Base-by-base conservation (phyloP, 1,284 basidiomycete species). In the Chondrostereum purpureum region DNA sequence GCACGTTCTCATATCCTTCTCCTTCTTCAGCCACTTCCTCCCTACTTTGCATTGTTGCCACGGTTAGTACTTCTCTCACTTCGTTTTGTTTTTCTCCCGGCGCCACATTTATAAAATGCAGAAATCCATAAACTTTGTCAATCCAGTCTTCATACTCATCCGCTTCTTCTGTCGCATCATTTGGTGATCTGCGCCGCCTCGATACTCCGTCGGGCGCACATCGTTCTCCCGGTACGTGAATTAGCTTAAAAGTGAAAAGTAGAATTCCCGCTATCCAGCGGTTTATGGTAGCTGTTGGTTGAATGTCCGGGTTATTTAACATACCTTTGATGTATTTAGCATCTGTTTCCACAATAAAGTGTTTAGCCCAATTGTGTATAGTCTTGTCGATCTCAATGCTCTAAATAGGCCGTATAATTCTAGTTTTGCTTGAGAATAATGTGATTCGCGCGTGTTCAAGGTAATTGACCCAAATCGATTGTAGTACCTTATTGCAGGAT, bases 341-440 rank as follows among this genome's bases (percentile, higher is more conserved):
- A 42, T 69, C 64, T 13, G 60, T 54, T n/a, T 68, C 62, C 0
- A 69, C 41, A 1, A 49, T 22, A 47, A 69, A 63, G 34, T 57
- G 54, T 1, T 62, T 44, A 10, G 62, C 63, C 58, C 55, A 42
- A 47, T 63, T 54, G 0, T 58, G 50, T 1, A 61, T 42, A 5
- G 58, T 58, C 24, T 64, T 65, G 20, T 68, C 24, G 0, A 10
- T 38, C 16, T 38, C 10, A 38, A 38, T 11, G 36, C 36, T 10
- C 36, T 11, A 17, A 11, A 38, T 17, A 38, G 18, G 16, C 36
- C 36, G 18, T 11, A 38, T 17, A 38, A 38, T 17, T 38, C 36
- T 17, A 38, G 16, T 17, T 38, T 38, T 10, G 36, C 12, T 17
- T 38, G 36, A 17, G 36, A 38, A 17, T 38, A 38, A n/a, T n/a